Conservation (phyloP, 108 stramenopile genomes). For the Phaeodactylum tricornutum region DNA sequence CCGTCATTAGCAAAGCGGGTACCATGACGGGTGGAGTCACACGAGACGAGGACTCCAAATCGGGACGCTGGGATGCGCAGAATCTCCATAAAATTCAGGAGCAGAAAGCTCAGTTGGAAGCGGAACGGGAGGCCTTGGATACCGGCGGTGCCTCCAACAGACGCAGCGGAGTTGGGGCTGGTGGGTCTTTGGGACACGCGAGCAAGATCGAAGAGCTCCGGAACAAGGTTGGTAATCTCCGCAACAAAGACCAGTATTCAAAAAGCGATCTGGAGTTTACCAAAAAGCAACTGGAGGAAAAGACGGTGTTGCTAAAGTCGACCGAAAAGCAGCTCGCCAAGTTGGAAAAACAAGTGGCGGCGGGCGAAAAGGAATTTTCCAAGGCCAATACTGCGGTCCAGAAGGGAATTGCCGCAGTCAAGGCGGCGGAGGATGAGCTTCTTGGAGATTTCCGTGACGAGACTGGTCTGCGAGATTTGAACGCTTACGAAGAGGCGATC, state of each 20-base stretch:
- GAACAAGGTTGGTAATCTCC: slow-evolving; percentile 53
- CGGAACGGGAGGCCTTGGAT: slow-evolving; percentile 47
- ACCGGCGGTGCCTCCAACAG: slow-evolving; percentile 32
- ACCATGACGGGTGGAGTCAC: slow-evolving; percentile 96
- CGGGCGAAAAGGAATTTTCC: slow-evolving; percentile 37
- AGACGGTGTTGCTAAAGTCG: slow-evolving; percentile 42
- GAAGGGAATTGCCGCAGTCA: slow-evolving; percentile 34
- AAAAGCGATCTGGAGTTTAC: slow-evolving; percentile 72
- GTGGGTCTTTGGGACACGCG: slow-evolving; percentile 5
- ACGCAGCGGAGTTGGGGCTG: slow-evolving; percentile 3
- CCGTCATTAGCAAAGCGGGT: slow-evolving; percentile 93
- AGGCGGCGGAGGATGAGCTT: slow-evolving; percentile 71
- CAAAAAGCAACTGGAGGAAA: slow-evolving; percentile 59
- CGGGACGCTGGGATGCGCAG: slow-evolving; percentile 70
- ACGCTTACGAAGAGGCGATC: slow-evolving; percentile 78
- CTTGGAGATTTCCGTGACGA: slow-evolving; percentile 66
- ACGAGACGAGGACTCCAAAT: slow-evolving; percentile 46
- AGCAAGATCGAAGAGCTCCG: slow-evolving; percentile 62
- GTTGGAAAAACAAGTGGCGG: slow-evolving; percentile 28
- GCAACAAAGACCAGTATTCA: slow-evolving; percentile 60
- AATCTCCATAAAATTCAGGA: slow-evolving; percentile 52
- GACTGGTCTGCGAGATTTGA: slow-evolving; percentile 73
- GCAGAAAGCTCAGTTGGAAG: slow-evolving; percentile 65
- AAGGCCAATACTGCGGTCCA: slow-evolving; percentile 32
- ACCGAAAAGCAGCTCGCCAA: slow-evolving; percentile 35